Percentiles rank a stretch among this genome's conserved stretches.
These are phyloP conservation scores for Boechera stricta DNA, from an alignment of 345 rosid species.

Conservation along the genomic window DNA sequence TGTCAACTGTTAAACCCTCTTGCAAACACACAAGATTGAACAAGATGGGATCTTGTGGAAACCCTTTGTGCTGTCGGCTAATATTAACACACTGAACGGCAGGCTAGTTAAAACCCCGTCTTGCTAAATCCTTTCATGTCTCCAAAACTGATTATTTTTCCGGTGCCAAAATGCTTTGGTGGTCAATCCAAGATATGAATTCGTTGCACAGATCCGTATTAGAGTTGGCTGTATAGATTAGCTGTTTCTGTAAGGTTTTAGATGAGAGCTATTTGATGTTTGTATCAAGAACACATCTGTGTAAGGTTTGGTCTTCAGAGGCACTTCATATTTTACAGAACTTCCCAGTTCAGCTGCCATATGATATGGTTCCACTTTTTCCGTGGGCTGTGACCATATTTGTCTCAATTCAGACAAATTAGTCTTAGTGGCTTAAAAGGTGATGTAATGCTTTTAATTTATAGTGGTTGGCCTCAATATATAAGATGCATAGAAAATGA, in stretches of 20 bases:
- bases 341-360: not conserved
- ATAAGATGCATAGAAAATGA: not conserved
- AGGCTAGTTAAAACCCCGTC: slow-evolving; percentile 19
- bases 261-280: slow-evolving; percentile 22
- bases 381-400: not conserved
- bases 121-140: slow-evolving; percentile 16
- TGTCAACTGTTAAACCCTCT: slow-evolving; percentile 19
- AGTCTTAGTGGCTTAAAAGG: not conserved
- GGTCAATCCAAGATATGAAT: slow-evolving; percentile 33
- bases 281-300: slow-evolving; percentile 34
- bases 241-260: slow-evolving; percentile 28
- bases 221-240: slow-evolving; percentile 40
- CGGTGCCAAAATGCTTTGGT: slow-evolving; percentile 27
- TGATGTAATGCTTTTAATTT: not conserved
- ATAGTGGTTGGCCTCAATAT: not conserved
- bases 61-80: slow-evolving; percentile 35
- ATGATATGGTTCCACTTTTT: not conserved
- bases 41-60: slow-evolving; percentile 16
- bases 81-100: slow-evolving; percentile 15
- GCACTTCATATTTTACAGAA: not conserved
- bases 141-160: slow-evolving; percentile 25
- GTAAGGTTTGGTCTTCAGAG: slow-evolving; percentile 27
- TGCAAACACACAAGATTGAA: slow-evolving; percentile 24
- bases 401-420: not conserved
- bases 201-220: slow-evolving; percentile 27